Evolutionary conservation across 352 stramenopile species (phyloP), one percentile per base, ranked within the genome.

Genomic region (Discostella stelligera): DNA sequence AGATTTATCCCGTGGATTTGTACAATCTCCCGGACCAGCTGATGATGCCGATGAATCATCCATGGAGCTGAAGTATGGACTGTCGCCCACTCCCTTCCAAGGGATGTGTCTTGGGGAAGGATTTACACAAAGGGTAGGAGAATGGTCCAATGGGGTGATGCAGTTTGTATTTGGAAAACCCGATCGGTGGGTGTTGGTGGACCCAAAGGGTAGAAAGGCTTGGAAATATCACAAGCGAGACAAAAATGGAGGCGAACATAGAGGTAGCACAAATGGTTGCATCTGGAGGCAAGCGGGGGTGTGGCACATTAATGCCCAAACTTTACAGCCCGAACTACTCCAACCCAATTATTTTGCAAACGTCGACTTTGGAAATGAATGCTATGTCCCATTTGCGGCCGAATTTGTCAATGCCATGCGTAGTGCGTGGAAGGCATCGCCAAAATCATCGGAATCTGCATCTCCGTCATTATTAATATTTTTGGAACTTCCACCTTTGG

Each of bases 321-420:
- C 54, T 8, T 20, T 23, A 11, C 10, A 79, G 11, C 71, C 53
- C 0, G 56, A 55, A 14, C 32, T 79, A 20, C 48, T 79, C 0
- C 27, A 6, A 30, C 71, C 71, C 21, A 46, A 79, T 41, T 71
- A 79, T 37, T 79, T 79, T 52, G 71, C 71, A 14, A 30, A 60
- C 30, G 55, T 68, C 13, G 63, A 79, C 46, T 79, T 79, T 62
- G 63, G 53, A 44, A 53, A 27, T 10, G 55, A 56, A 25, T 79
- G 23, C 37, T 69, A 68, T 39, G 16, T 72, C 4, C 71, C 71
- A 8, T 79, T 79, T 37, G 59, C 59, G 4, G 23, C n/a, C 0
- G 54, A 64, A 1, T 79, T 65, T 37, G 54, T 46, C n/a, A 41
- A 71, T 9, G 48, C 54, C 0, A 32, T 66, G 32, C 69, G 64